Evolutionary conservation across 2,329 filamentous ascomycete species (phyloP).

Genomic region (Penicillium italicum): DNA sequence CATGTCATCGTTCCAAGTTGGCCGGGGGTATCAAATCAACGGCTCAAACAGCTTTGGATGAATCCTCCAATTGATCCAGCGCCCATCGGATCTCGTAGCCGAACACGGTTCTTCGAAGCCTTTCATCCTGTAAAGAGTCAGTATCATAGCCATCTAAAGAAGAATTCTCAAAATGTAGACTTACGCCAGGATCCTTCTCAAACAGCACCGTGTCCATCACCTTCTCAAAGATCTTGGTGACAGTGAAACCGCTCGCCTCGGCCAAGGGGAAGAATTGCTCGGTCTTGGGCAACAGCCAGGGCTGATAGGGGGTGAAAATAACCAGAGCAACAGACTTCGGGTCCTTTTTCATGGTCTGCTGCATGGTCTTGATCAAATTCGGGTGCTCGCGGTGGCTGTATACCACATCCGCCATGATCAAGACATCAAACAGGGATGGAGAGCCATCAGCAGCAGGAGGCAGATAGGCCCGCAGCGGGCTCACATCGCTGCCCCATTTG

Average conservation of each 20-base stretch:
- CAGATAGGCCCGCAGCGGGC: constrained; percentile 58
- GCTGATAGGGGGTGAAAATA: constrained; percentile 91
- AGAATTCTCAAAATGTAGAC: constrained; percentile 24
- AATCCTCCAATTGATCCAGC: constrained; percentile 25
- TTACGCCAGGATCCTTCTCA: constrained; percentile 74
- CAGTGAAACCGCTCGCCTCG: constrained; percentile 64
- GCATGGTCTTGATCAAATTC: constrained; percentile 70
- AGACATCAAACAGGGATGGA: constrained; percentile 67
- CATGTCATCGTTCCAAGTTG: constrained; percentile 9
- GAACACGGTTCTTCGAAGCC: constrained; percentile 75
- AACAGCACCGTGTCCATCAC: constrained; percentile 85
- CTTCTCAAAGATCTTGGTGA: constrained; percentile 76
- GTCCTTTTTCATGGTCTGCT: constrained; percentile 59
- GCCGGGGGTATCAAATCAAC: constrained; percentile 9
- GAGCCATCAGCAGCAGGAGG: constrained; percentile 51
- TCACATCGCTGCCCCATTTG: constrained; percentile 72
- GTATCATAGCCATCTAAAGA: neutral
- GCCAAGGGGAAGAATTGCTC: constrained; percentile 81
- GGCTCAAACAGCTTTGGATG: constrained; percentile 7
- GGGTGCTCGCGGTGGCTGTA: constrained; percentile 87
- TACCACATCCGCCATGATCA: constrained; percentile 83
- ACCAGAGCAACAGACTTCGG: constrained; percentile 66
- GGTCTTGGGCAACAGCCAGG: constrained; percentile 83
- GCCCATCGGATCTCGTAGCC: constrained; percentile 70
- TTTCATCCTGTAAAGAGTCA: constrained; percentile 58